Conservation (phyloP, 2,329 filamentous ascomycete species). For the Lomentospora prolificans region DNA sequence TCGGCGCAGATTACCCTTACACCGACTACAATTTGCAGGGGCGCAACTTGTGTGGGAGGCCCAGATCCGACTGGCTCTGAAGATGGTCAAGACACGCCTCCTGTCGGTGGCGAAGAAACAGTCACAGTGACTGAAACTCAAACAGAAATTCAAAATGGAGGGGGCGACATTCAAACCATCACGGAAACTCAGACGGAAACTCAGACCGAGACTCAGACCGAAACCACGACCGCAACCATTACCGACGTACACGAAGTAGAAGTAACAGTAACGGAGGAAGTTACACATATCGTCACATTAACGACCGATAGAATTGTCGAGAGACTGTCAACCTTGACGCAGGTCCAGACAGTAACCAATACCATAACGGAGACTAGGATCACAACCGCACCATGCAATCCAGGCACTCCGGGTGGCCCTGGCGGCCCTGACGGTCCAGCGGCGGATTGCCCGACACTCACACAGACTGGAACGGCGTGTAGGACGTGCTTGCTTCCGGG, state of each 20-base stretch:
- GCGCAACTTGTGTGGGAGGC: not conserved
- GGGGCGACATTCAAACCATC: not conserved
- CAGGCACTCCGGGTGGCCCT: not conserved
- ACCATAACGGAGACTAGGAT: not conserved
- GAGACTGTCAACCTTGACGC: not conserved
- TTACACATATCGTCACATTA: not conserved
- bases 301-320: not conserved
- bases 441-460: not conserved
- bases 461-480: constrained; percentile 5
- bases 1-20: not conserved
- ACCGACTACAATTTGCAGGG: constrained; percentile 2
- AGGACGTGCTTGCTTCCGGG: not conserved
- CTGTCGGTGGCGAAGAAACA: not conserved
- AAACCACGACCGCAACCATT: not conserved
- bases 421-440: not conserved
- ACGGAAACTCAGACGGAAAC: not conserved
- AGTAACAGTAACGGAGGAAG: not conserved
- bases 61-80: not conserved
- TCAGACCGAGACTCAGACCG: not conserved
- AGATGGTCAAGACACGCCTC: not conserved
- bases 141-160: not conserved
- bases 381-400: not conserved
- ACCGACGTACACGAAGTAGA: not conserved
- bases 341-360: not conserved
- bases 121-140: not conserved